Conservation (phyloP, 2,329 filamentous ascomycete species). For the Pseudogymnoascus sp. region DNA sequence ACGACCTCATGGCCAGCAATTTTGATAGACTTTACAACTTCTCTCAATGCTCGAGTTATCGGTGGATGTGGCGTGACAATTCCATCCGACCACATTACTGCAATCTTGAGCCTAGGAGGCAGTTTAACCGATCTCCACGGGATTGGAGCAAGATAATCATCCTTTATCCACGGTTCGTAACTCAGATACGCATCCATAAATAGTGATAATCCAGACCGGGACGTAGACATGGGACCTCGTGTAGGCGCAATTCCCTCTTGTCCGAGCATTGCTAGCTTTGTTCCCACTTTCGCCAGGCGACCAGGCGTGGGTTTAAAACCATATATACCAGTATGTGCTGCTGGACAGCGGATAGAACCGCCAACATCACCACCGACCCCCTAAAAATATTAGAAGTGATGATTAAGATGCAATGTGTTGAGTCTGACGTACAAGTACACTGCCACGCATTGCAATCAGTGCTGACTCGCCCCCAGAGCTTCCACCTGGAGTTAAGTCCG, state of each 20-base stretch:
- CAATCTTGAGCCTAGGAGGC: slow-evolving; percentile 48
- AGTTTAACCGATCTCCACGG: slow-evolving; percentile 38
- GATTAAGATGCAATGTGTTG: background rate
- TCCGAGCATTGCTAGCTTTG: slow-evolving; percentile 18
- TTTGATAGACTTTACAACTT: slow-evolving; percentile 44
- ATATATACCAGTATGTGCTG: slow-evolving; percentile 21
- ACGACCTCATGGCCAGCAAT: slow-evolving; percentile 41
- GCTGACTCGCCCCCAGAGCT: slow-evolving; percentile 10
- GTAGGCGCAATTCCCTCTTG: slow-evolving; percentile 35
- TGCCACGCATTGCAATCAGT: slow-evolving; percentile 9
- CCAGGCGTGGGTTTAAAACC: slow-evolving; percentile 24
- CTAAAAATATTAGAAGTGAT: background rate
- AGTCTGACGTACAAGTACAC: background rate
- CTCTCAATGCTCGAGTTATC: slow-evolving; percentile 45
- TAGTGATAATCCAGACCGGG: slow-evolving; percentile 37
- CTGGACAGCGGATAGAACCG: slow-evolving; percentile 1
- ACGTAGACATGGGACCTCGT: slow-evolving; percentile 46
- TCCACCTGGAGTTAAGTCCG: slow-evolving; percentile 8
- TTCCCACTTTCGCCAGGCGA: slow-evolving; percentile 21
- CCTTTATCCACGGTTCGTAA: slow-evolving; percentile 41
- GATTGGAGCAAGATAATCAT: slow-evolving; percentile 44
- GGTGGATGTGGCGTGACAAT: slow-evolving; percentile 54
- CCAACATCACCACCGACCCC: background rate
- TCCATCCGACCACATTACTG: slow-evolving; percentile 49
- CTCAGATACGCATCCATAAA: slow-evolving; percentile 35